These are phyloP conservation scores for Skeletonema menzelii DNA, from an alignment of 108 stramenopile species.

Conservation along the genomic window DNA sequence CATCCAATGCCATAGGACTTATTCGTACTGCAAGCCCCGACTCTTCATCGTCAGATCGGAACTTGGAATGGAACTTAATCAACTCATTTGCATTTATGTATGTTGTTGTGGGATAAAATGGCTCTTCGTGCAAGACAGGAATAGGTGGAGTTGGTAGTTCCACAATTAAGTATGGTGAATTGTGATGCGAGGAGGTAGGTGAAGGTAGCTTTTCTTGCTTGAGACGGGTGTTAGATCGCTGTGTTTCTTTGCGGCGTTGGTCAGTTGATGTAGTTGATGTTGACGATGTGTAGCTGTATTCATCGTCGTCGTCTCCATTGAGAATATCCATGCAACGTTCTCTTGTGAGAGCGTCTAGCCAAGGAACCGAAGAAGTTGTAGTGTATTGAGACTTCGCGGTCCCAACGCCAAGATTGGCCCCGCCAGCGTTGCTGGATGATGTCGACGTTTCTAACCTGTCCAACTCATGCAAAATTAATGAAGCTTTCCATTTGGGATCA, in stretches of 20 bases:
- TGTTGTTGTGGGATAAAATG: slow-evolving; percentile 61
- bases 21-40: slow-evolving; percentile 21
- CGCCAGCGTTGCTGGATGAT: slow-evolving; percentile 1
- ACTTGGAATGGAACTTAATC: slow-evolving; percentile 54
- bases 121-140: slow-evolving; percentile 83
- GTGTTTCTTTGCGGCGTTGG: neutral
- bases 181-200: slow-evolving; percentile 30
- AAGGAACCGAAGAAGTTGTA: slow-evolving; percentile 44
- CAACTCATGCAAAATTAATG: slow-evolving; percentile 44
- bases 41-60: slow-evolving; percentile 4
- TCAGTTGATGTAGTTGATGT: neutral
- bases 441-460: slow-evolving; percentile 14
- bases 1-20: slow-evolving; percentile 27
- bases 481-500: slow-evolving; percentile 51
- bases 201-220: neutral
- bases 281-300: slow-evolving; percentile 10
- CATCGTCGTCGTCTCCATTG: slow-evolving; percentile 39
- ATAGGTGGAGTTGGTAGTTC: slow-evolving; percentile 77
- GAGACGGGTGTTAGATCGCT: neutral
- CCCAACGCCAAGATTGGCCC: neutral
- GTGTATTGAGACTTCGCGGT: neutral
- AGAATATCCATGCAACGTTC: slow-evolving; percentile 62
- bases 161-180: slow-evolving; percentile 56
- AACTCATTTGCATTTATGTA: slow-evolving; percentile 61
- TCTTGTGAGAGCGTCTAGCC: slow-evolving; percentile 72